Evolutionary conservation across 179 eudicot species (phyloP).

Genomic region (Pouteria campechiana): DNA sequence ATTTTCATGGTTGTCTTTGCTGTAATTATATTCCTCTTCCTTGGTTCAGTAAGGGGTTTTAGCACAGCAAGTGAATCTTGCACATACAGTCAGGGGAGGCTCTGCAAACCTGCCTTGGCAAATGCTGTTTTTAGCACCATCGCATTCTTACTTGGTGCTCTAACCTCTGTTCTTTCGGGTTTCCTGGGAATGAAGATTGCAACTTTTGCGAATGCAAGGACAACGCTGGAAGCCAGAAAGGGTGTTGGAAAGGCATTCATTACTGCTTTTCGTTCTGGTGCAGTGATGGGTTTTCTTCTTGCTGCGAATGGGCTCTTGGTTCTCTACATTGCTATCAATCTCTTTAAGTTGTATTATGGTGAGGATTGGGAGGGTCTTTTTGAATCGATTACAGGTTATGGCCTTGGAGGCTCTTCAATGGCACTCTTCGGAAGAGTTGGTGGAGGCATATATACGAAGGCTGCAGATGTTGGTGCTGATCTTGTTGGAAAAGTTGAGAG

Average conservation of each 20-base stretch:
- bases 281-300: slow-evolving; percentile 48
- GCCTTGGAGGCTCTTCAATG: slow-evolving; percentile 49
- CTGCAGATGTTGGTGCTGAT: slow-evolving; percentile 49
- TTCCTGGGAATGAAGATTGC: slow-evolving; percentile 42
- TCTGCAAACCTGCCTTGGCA: slow-evolving; percentile 33
- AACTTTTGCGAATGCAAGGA: slow-evolving; percentile 39
- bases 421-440: slow-evolving; percentile 49
- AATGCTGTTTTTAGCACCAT: slow-evolving; percentile 28
- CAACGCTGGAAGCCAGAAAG: slow-evolving; percentile 43
- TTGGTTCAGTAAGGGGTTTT: slow-evolving; percentile 31
- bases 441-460: slow-evolving; percentile 44
- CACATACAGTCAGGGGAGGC: slow-evolving; percentile 15
- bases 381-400: slow-evolving; percentile 45
- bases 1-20: slow-evolving; percentile 22
- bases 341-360: slow-evolving; percentile 37
- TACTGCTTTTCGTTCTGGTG: slow-evolving; percentile 39
- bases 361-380: slow-evolving; percentile 54
- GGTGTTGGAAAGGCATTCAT: slow-evolving; percentile 36
- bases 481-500: slow-evolving; percentile 39
- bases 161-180: slow-evolving; percentile 31
- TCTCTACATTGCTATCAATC: slow-evolving; percentile 24
- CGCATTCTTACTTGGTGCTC: slow-evolving; percentile 25
- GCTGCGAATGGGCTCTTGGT: slow-evolving; percentile 50
- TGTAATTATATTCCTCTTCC: slow-evolving; percentile 27
- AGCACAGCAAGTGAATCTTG: slow-evolving; percentile 28